Conservation (phyloP, 2,329 filamentous ascomycete species). For the Penicillium psychrosexuale region DNA sequence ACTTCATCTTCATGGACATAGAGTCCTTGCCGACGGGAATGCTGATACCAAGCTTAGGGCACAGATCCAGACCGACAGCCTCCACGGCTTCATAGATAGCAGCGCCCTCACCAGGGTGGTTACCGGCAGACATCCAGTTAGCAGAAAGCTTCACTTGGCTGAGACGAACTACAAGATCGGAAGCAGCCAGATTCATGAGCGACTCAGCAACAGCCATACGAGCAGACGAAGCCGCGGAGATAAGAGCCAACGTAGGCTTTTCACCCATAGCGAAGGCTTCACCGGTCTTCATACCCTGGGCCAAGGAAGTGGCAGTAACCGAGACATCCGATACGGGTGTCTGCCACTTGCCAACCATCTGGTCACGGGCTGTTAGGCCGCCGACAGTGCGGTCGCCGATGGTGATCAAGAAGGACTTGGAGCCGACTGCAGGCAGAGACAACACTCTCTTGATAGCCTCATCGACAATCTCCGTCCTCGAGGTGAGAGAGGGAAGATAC, state of each 20-base stretch:
- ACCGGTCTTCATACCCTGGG: conserved; percentile 68
- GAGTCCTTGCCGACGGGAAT: conserved; percentile 98
- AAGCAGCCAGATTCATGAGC: conserved; percentile 87
- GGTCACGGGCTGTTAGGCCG: conserved; percentile 81
- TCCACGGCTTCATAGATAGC: conserved; percentile 90
- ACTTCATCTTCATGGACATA: conserved; percentile 98
- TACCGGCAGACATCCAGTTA: conserved; percentile 99
- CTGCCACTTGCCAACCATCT: conserved; percentile 97
- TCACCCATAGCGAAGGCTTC: conserved; percentile 99
- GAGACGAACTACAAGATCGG: conserved; percentile 68
- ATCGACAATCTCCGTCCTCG: conserved; percentile 48
- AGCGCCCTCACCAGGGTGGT: conserved; percentile 86
- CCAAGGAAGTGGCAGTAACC: conserved; percentile 80
- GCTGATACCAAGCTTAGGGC: conserved; percentile 81
- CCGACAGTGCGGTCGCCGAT: conserved; percentile 92
- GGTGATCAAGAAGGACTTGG: conserved; percentile 94
- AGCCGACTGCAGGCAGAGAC: conserved; percentile 83
- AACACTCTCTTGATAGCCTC: conserved; percentile 81
- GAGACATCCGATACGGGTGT: conserved; percentile 90
- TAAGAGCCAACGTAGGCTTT: conserved; percentile 82
- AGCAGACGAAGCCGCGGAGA: conserved; percentile 84
- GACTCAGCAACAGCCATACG: conserved; percentile 96
- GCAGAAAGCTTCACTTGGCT: conserved; percentile 82
- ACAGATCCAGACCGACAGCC: conserved; percentile 88
- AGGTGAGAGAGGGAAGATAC: conserved; percentile 59